phyloP scores from a whole-genome alignment of 164 flowering plant species.

The Piper longum region DNA sequence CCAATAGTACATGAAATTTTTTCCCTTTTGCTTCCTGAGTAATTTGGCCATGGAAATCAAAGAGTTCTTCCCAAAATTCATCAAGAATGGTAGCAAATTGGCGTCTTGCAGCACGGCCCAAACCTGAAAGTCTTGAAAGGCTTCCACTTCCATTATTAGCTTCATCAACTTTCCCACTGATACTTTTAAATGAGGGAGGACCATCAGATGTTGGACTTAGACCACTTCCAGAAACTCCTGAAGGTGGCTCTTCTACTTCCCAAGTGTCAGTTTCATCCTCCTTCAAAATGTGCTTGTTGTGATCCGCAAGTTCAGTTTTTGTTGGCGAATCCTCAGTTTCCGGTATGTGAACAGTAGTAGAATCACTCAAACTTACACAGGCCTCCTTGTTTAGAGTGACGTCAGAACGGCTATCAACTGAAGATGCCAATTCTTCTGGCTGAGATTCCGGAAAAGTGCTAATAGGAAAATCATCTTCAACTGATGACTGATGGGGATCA shows the following conservation, averaged over 20 bases:
- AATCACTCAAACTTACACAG: constrained; percentile 17
- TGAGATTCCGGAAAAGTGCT: constrained; percentile 4
- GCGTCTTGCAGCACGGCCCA: constrained; percentile 91
- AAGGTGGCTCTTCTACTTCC: constrained; percentile 49
- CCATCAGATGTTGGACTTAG: constrained; percentile 51
- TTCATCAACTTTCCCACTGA: constrained; percentile 72
- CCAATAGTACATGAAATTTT: constrained; percentile 44
- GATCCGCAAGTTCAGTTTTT: constrained; percentile 28
- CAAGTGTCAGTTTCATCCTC: constrained; percentile 41
- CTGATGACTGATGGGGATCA: constrained; percentile 15
- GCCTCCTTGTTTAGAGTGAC: constrained; percentile 16
- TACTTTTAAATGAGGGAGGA: constrained; percentile 64
- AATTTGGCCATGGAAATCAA: constrained; percentile 71
- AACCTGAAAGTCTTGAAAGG: constrained; percentile 81
- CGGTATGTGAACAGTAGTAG: constrained; percentile 9
- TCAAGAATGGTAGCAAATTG: constrained; percentile 71
- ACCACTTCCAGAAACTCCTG: constrained; percentile 20
- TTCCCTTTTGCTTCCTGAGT: constrained; percentile 62
- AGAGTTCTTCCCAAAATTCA: constrained; percentile 93
- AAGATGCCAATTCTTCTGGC: constrained; percentile 18
- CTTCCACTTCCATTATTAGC: constrained; percentile 62
- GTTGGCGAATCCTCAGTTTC: constrained; percentile 23
- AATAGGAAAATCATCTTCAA: constrained; percentile 20
- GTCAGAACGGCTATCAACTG: constrained; percentile 7
- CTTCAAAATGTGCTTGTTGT: constrained; percentile 24